Evolutionary conservation across 768 basidiomycete species (phyloP), one percentile per base, ranked within the genome.

Genomic region (Hortiboletus campestris): DNA sequence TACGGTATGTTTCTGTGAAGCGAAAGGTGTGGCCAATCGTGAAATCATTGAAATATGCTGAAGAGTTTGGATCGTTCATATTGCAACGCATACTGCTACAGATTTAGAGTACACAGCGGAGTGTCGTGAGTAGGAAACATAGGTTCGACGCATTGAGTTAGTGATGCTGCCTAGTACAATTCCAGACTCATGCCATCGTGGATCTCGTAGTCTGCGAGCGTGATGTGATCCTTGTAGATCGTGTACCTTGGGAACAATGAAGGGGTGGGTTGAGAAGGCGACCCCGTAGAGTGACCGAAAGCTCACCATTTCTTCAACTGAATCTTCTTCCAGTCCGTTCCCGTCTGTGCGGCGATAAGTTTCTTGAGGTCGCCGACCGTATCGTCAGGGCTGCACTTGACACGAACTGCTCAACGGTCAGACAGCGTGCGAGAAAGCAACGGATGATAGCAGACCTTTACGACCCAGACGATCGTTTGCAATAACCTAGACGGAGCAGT

Each of bases 361-460:
- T 89, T 89, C 82, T 98, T 98, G 59, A 99, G 79, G 70, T 98
- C 96, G 40, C 96, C 96, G 35, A 99, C 92, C 2, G 97, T 98
- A 70, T 99, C 97, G 14, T 96, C 87, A 6, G 92, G 84, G 72
- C 86, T 88, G 77, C 95, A 97, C 74, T 98, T 97, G 67, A 98
- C 93, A 61, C 92, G 89, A 57, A 97, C 95, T 97, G 53, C 25
- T 38, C 46, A n/a, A 45, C 10, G 29, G 35, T 66, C 41, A 64
- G 63, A 56, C 42, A 25, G 39, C 38, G 20, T 9, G 34, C 25
- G 2, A 16, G 0, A 4, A 46, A 1, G 8, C 1, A 11, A 29
- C 4, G 9, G 1, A 36, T 5, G 8, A 43, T 12, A 3, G 3
- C 76, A 44, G 19, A 92, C 94, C 93, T 88, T 95, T 96, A 58